phyloP scores from a whole-genome alignment of 176 grass and related monocot genomes.

The Tillandsia leiboldiana region DNA sequence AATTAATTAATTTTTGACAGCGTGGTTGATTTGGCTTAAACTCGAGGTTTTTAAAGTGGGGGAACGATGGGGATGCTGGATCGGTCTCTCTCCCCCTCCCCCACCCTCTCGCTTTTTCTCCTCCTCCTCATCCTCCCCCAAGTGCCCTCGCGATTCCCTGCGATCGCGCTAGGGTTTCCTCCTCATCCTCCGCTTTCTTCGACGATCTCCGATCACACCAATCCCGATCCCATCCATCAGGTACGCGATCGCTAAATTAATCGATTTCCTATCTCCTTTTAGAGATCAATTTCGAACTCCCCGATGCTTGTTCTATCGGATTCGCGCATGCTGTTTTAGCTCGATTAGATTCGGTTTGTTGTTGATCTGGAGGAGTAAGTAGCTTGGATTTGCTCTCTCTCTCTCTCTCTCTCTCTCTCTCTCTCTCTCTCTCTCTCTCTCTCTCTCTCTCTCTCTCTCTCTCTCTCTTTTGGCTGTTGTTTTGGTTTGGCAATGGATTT shows the following conservation, averaged over 20 bases:
- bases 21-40: background rate
- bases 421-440: too few relatives aligned
- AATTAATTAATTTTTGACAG: background rate
- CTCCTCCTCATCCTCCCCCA: background rate
- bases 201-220: background rate
- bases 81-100: slow-evolving; percentile 17
- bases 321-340: background rate
- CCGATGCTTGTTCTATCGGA: background rate
- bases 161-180: background rate
- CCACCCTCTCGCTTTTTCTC: slow-evolving; percentile 4
- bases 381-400: background rate
- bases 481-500: background rate
- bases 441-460: too few relatives aligned
- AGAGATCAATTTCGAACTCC: background rate
- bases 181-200: background rate
- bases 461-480: too few relatives aligned
- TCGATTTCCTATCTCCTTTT: background rate
- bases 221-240: background rate
- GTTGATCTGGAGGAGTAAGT: background rate
- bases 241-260: background rate
- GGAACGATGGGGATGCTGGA: slow-evolving; percentile 19
- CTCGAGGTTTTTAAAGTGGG: background rate
- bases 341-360: background rate
- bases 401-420: too few relatives aligned
- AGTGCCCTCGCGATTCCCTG: too few relatives aligned